phyloP scores from a whole-genome alignment of 345 rosid genomes.

The Dipteronia dyeriana region DNA sequence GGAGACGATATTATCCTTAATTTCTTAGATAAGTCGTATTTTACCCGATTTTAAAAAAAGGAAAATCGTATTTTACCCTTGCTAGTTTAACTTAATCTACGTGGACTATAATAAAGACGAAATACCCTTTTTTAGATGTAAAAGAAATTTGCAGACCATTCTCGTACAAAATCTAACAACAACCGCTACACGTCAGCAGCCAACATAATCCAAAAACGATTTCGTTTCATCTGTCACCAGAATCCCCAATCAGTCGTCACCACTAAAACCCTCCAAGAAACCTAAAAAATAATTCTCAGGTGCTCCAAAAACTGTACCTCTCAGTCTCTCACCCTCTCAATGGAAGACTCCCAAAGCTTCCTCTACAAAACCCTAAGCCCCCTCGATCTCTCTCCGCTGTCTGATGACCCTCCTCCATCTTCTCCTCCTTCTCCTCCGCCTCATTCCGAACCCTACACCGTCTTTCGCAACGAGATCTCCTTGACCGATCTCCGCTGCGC shows the following conservation, averaged over 20 bases:
- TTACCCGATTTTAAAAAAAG: no score
- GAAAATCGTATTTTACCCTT: no score
- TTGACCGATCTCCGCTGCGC: slow-evolving; percentile 27
- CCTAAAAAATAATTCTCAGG: background rate
- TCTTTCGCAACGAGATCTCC: slow-evolving; percentile 78
- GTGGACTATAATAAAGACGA: no score
- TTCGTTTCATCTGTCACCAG: background rate
- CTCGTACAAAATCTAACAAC: no score
- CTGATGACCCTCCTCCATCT: slow-evolving; percentile 9
- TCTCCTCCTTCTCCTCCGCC: slow-evolving; percentile 22
- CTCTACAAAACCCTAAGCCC: slow-evolving; percentile 64
- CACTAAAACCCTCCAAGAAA: background rate
- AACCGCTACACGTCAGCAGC: no score
- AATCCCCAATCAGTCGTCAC: background rate
- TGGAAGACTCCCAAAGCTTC: slow-evolving; percentile 36
- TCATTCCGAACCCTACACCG: slow-evolving; percentile 49
- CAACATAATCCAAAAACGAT: no score
- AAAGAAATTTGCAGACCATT: no score
- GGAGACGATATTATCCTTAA: no score
- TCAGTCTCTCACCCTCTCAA: slow-evolving; percentile 20
- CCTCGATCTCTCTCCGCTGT: slow-evolving; percentile 32
- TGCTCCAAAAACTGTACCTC: background rate
- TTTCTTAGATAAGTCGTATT: no score
- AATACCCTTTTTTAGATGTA: no score
- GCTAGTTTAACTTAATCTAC: no score